Conservation (phyloP, 805 yeast species). For the Schwanniomyces occidentalis region DNA sequence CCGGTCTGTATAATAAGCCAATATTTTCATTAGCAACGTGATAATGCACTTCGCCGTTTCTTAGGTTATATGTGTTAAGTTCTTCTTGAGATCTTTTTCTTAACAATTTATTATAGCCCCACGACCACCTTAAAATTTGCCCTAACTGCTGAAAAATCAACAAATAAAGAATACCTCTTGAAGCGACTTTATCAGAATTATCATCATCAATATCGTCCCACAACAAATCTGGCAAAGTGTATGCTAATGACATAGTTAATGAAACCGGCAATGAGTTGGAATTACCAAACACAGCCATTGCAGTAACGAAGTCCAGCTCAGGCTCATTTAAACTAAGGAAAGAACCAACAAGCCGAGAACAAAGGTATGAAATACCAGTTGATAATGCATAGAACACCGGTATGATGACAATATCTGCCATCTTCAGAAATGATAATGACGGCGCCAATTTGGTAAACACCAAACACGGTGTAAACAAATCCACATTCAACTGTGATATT, state of each 20-base stretch:
- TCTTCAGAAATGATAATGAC: slow-evolving; percentile 68
- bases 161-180: slow-evolving; percentile 73
- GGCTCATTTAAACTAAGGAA: slow-evolving; percentile 61
- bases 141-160: slow-evolving; percentile 81
- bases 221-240: slow-evolving; percentile 69
- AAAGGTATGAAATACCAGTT: slow-evolving; percentile 70
- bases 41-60: too few species aligned
- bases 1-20: too few species aligned
- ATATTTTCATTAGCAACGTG: too few species aligned
- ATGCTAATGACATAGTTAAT: slow-evolving; percentile 74
- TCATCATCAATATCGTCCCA: slow-evolving; percentile 77
- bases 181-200: slow-evolving; percentile 66
- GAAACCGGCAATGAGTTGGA: slow-evolving; percentile 95
- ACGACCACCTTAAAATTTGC: slow-evolving; percentile 80
- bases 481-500: slow-evolving; percentile 78
- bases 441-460: slow-evolving; percentile 79
- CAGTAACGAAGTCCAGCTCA: slow-evolving; percentile 89
- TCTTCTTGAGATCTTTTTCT: slow-evolving; percentile 48
- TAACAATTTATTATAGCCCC: slow-evolving; percentile 78
- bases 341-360: slow-evolving; percentile 58
- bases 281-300: slow-evolving; percentile 96
- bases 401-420: slow-evolving; percentile 77
- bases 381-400: slow-evolving; percentile 83
- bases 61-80: slow-evolving; percentile 24
- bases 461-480: slow-evolving; percentile 92